These are phyloP conservation scores for Pseudognaphalium luteoalbum DNA, from an alignment of 129 eudicot genomes.

Conservation along the genomic window DNA sequence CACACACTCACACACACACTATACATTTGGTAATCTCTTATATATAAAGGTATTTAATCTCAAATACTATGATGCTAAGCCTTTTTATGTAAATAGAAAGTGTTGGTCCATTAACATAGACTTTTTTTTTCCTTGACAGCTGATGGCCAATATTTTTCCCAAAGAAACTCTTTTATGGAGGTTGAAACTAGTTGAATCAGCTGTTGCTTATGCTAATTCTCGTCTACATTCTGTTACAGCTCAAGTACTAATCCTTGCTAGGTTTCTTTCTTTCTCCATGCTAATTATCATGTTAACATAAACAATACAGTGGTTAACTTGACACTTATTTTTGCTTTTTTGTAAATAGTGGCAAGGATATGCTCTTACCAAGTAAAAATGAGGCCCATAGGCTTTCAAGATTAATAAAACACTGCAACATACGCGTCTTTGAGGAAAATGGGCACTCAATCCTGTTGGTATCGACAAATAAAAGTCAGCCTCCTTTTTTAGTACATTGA, in stretches of 20 bases:
- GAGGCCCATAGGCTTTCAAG: slow-evolving; percentile 69
- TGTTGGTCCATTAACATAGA: no score
- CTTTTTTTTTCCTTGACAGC: not conserved
- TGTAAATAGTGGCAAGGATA: slow-evolving; percentile 63
- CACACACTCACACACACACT: no score
- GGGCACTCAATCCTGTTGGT: slow-evolving; percentile 78
- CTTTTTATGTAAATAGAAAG: no score
- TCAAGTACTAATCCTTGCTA: slow-evolving; percentile 51
- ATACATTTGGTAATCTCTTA: no score
- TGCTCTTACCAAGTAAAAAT: slow-evolving; percentile 51
- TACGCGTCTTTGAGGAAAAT: slow-evolving; percentile 52
- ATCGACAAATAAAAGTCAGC: not conserved
- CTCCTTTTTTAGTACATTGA: no score
- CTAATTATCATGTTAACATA: not conserved
- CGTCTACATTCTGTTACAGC: slow-evolving; percentile 50
- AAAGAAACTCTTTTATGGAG: slow-evolving; percentile 48
- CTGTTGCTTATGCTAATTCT: slow-evolving; percentile 51
- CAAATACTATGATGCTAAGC: no score
- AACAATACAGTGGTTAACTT: no score
- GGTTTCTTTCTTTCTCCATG: slow-evolving; percentile 27
- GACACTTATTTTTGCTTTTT: no score
- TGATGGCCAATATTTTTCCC: slow-evolving; percentile 21
- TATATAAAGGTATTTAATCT: no score
- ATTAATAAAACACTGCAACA: slow-evolving; percentile 43
- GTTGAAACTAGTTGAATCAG: slow-evolving; percentile 50